Conservation (phyloP, 495 filamentous ascomycete genomes). For the Hyaloscypha finlandica region DNA sequence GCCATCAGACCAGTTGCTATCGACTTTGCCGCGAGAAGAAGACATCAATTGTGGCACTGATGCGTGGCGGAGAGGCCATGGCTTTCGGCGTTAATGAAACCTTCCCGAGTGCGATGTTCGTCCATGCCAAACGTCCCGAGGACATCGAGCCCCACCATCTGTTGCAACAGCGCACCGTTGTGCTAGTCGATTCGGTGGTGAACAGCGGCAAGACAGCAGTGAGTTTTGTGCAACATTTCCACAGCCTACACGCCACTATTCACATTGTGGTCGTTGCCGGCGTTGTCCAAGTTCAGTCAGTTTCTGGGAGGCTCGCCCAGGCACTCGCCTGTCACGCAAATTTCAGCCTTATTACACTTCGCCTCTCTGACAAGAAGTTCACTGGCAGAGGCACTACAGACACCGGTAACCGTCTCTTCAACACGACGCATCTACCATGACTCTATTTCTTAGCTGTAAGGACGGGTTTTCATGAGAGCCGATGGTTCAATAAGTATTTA, state of each 20-base stretch:
- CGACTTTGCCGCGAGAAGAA: constrained; percentile 50
- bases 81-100: constrained; percentile 61
- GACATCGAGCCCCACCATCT: constrained; percentile 52
- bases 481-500: too few species aligned
- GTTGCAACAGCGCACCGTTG: constrained; percentile 39
- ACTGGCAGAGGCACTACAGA: constrained; percentile 54
- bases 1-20: constrained; percentile 49
- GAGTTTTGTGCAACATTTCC: constrained; percentile 56
- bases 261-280: constrained; percentile 59
- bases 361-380: constrained; percentile 57
- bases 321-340: constrained; percentile 31
- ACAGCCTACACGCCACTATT: constrained; percentile 43
- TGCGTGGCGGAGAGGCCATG: constrained; percentile 70
- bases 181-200: constrained; percentile 65
- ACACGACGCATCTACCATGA: constrained; percentile 45
- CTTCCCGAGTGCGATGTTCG: constrained; percentile 55
- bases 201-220: constrained; percentile 57
- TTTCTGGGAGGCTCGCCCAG: constrained; percentile 35
- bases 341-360: constrained; percentile 52
- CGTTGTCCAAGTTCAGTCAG: constrained; percentile 51
- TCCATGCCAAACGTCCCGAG: constrained; percentile 51
- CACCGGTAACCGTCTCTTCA: constrained; percentile 63
- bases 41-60: constrained; percentile 61
- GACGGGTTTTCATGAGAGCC: not conserved
- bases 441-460: constrained; percentile 5